These are phyloP conservation scores for Entonaema liquescens DNA, from an alignment of 495 filamentous ascomycete genomes.

Conservation along the genomic window DNA sequence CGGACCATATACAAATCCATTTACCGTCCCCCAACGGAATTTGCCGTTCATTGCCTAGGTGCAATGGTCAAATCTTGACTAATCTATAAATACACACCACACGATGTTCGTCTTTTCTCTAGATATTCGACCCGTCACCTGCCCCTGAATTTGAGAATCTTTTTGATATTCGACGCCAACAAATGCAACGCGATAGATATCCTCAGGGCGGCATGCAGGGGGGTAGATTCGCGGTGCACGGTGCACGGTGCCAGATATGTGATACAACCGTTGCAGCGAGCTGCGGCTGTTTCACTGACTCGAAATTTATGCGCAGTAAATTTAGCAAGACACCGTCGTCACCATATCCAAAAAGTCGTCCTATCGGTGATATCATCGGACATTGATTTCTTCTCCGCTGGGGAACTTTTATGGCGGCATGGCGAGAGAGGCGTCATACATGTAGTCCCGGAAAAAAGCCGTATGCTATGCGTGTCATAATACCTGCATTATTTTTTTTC, in stretches of 20 bases:
- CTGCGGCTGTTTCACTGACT: constrained; percentile 40
- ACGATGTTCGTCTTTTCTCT: constrained; percentile 27
- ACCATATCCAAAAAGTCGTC: constrained; percentile 10
- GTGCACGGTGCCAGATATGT: constrained; percentile 40
- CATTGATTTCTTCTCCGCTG: constrained; percentile 12
- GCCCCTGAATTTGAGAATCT: constrained; percentile 22
- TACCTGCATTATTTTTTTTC: neutral
- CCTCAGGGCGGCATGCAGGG: constrained; percentile 34
- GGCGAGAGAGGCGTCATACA: neutral
- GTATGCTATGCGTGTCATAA: neutral
- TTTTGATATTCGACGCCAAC: constrained; percentile 26
- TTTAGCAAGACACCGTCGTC: constrained; percentile 2
- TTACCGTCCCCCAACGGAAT: neutral
- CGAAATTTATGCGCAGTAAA: constrained; percentile 33
- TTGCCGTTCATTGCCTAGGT: neutral
- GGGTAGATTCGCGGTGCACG: constrained; percentile 18
- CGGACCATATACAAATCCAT: neutral
- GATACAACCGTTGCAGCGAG: constrained; percentile 41
- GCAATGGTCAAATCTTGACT: neutral
- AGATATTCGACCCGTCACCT: constrained; percentile 30
- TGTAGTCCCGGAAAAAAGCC: neutral
- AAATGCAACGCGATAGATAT: constrained; percentile 25
- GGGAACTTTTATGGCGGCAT: constrained; percentile 6
- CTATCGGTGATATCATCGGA: constrained; percentile 19
- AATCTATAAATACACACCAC: constrained; percentile 15